A percentile compares a stretch with the other conserved stretches of the same genome.
These are phyloP conservation scores for Fragilariopsis cylindrus DNA, from an alignment of 108 stramenopile species.

Conservation along the genomic window DNA sequence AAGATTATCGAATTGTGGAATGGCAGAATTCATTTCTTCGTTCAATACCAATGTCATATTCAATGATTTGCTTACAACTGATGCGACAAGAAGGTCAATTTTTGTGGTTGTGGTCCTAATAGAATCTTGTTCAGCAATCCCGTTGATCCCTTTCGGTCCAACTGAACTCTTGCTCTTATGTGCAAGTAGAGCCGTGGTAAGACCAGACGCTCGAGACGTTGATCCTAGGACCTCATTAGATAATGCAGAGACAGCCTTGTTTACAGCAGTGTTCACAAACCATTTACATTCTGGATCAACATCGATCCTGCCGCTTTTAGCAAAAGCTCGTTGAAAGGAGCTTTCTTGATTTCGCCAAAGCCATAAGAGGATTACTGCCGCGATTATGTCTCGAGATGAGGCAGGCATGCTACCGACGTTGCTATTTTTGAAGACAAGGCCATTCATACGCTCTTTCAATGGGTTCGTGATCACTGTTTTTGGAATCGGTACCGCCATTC, in stretches of 20 bases:
- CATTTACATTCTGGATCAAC: constrained; percentile 69
- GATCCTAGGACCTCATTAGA: constrained; percentile 34
- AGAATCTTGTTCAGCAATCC: constrained; percentile 10
- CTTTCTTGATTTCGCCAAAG: constrained; percentile 69
- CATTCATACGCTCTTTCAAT: constrained; percentile 51
- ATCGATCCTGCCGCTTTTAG: constrained; percentile 55
- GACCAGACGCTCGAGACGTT: constrained; percentile 14
- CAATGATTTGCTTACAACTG: constrained; percentile 56
- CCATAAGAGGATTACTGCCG: constrained; percentile 64
- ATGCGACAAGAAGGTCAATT: constrained; percentile 39
- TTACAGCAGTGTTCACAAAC: constrained; percentile 61
- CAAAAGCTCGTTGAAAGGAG: constrained; percentile 57
- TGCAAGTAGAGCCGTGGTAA: constrained; percentile 18
- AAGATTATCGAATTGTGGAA: constrained; percentile 54
- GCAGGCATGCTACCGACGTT: constrained; percentile 20
- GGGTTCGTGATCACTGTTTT: constrained; percentile 50
- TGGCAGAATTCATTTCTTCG: constrained; percentile 43
- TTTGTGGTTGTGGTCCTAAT: constrained; percentile 10
- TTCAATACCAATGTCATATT: constrained; percentile 47
- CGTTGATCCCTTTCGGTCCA: constrained; percentile 12
- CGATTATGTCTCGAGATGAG: constrained; percentile 47
- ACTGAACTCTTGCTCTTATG: constrained; percentile 22
- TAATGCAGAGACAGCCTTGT: constrained; percentile 44
- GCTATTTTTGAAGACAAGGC: constrained; percentile 31
- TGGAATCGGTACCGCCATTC: constrained; percentile 69